These are phyloP conservation scores for Trichoderma arundinaceum DNA, from an alignment of 2,329 filamentous ascomycete species.

Conservation along the genomic window DNA sequence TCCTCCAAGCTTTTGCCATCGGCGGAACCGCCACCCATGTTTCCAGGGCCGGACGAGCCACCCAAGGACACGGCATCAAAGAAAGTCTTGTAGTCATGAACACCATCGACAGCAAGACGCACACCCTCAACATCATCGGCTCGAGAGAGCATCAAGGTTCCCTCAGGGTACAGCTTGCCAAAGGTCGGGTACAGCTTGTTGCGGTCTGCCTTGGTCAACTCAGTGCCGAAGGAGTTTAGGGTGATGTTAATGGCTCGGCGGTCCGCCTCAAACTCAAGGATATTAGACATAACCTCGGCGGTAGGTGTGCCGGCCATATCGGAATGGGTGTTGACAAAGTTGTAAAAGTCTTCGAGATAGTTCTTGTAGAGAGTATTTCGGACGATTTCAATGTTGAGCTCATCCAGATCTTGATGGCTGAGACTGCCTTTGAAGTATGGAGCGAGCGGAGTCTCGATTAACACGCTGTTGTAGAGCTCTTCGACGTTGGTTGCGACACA, in stretches of 20 bases:
- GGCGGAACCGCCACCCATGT: constrained; percentile 78
- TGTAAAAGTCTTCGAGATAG: constrained; percentile 96
- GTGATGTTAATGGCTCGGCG: constrained; percentile 98
- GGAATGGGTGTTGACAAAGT: constrained; percentile 87
- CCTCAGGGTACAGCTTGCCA: constrained; percentile 90
- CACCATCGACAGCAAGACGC: constrained; percentile 87
- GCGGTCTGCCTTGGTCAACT: constrained; percentile 89
- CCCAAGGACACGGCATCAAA: constrained; percentile 89
- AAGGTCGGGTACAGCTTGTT: constrained; percentile 96
- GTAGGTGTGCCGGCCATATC: constrained; percentile 90
- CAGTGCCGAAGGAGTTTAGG: constrained; percentile 96
- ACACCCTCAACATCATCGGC: constrained; percentile 96
- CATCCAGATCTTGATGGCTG: constrained; percentile 94
- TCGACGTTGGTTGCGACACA: constrained; percentile 98
- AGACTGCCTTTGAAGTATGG: constrained; percentile 97
- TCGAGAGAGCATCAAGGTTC: constrained; percentile 89
- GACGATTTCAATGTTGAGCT: constrained; percentile 99
- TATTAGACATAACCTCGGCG: constrained; percentile 91
- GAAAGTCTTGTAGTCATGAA: constrained; percentile 92
- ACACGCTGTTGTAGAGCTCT: constrained; percentile 96
- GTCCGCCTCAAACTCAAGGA: constrained; percentile 96
- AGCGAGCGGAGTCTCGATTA: constrained; percentile 95
- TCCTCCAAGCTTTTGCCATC: constrained; percentile 94
- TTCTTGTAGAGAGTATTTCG: constrained; percentile 99
- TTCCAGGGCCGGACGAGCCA: constrained; percentile 74